Evolutionary conservation across 192 early-diverging fungal species (phyloP), one percentile per base, ranked within the genome.

Genomic region (Podila clonocystis): DNA sequence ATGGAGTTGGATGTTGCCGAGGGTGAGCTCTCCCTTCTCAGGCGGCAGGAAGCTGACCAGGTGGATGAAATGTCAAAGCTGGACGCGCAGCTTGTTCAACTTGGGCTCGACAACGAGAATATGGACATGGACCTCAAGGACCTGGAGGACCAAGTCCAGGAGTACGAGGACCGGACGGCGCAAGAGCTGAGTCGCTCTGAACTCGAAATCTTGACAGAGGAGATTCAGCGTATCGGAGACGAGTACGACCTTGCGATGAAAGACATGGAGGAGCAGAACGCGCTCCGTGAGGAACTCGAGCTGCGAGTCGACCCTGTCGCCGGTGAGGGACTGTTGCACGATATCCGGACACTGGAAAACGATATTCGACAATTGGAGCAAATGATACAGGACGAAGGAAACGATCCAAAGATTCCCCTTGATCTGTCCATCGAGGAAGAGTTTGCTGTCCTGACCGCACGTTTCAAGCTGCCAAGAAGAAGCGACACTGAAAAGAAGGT

Each of bases 401-500:
- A 34, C 20, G 34, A 59, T 29, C 48, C 66, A 24, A 66, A 69
- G 22, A 49, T n/a, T 20, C 60, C 22, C 15, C 69, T 73, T 9
- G 69, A 55, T 4, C 48, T 76, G 2, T 79, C 75, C 9, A 73
- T 80, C 29, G 65, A 72, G 12, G 70, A 73, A 59, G 77, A 80
- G 45, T 73, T 80, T 60, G 55, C 57, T n/a, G 62, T 55, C 3
- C 48, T 73, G 20, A 73, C 22, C 28, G 52, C 9, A 9, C 65
- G 62, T 6, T 65, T 49, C 58, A 38, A 30, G 12, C 20, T 73
- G 62, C 58, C 66, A 5, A 58, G 68, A 62, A 66, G 70, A 17
- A 72, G 76, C 57, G 58, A 72, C 17, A 12, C 63, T 24, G 65
- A 72, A 5, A 68, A 69, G 34, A 62, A 80, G 70, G 70, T 80